Percentiles rank a stretch among this genome's conserved stretches.
These are phyloP conservation scores for Pelargonium exstipulatum DNA, from an alignment of 441 rosid species.

Conservation along the genomic window DNA sequence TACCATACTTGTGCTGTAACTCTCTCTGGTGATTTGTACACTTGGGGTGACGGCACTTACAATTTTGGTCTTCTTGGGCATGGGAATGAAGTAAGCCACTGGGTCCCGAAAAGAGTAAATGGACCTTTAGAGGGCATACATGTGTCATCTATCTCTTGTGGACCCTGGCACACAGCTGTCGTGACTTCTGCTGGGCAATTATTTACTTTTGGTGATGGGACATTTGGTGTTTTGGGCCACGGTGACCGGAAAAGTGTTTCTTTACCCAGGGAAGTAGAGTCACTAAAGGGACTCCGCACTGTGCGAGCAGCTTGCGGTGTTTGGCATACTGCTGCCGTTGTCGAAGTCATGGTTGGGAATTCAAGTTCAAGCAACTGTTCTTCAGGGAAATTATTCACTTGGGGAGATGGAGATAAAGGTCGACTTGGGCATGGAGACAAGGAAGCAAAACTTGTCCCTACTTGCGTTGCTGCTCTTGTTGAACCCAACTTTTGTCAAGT, in stretches of 20 bases:
- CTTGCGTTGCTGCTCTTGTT: constrained; percentile 93
- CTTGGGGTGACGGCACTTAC: constrained; percentile 88
- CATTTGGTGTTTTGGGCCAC: constrained; percentile 93
- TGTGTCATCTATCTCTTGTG: constrained; percentile 87
- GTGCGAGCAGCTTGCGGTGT: constrained; percentile 93
- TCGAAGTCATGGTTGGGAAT: constrained; percentile 92
- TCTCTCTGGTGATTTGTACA: constrained; percentile 91
- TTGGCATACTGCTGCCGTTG: constrained; percentile 97
- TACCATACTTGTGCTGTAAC: constrained; percentile 92
- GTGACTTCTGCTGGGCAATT: constrained; percentile 90
- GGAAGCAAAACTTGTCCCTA: constrained; percentile 87
- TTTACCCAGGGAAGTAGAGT: constrained; percentile 83
- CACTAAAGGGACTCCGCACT: constrained; percentile 89
- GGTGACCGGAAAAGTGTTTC: constrained; percentile 75
- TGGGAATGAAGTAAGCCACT: constrained; percentile 89
- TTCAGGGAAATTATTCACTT: constrained; percentile 86
- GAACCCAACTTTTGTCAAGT: constrained; percentile 93
- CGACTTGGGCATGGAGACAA: constrained; percentile 93
- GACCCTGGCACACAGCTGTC: constrained; percentile 96
- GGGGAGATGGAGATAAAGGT: constrained; percentile 97
- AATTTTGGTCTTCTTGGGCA: constrained; percentile 93
- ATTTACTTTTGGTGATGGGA: constrained; percentile 97
- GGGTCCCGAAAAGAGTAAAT: constrained; percentile 84
- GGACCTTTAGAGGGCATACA: constrained; percentile 90
- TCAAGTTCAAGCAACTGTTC: constrained; percentile 87